Conservation (phyloP, 2,329 filamentous ascomycete species). For the Harringtonia lauricola region DNA sequence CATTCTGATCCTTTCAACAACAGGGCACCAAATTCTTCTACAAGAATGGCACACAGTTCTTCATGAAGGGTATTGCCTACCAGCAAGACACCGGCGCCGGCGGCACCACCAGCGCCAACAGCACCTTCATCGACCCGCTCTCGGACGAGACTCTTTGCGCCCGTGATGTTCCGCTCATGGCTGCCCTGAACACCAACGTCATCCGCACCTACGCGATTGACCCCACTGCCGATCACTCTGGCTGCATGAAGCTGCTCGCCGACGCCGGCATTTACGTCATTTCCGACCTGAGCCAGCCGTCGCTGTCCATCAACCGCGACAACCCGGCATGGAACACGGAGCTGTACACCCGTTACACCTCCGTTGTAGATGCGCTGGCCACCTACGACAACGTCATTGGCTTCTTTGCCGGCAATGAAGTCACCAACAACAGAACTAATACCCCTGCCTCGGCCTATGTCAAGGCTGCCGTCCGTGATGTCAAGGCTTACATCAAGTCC, state of each 20-base stretch:
- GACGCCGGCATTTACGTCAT: conserved; percentile 91
- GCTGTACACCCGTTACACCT: conserved; percentile 71
- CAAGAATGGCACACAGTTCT: conserved; percentile 57
- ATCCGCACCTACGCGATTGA: conserved; percentile 94
- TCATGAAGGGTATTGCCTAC: conserved; percentile 90
- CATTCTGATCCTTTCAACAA: background rate
- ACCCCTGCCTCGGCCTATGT: conserved; percentile 86
- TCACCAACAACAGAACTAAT: conserved; percentile 81
- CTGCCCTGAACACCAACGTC: conserved; percentile 73
- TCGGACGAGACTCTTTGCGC: conserved; percentile 60
- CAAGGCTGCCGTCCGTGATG: conserved; percentile 94
- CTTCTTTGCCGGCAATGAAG: conserved; percentile 98
- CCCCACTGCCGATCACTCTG: conserved; percentile 63
- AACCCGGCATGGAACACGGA: conserved; percentile 66
- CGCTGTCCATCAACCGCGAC: conserved; percentile 74
- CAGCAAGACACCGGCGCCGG: conserved; percentile 64
- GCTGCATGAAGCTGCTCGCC: conserved; percentile 75
- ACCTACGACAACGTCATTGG: conserved; percentile 87
- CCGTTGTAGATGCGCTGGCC: conserved; percentile 69
- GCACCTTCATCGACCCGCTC: conserved; percentile 71
- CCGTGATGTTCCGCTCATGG: conserved; percentile 75
- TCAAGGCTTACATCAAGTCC: conserved; percentile 82
- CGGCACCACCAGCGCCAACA: conserved; percentile 33
- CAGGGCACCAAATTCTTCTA: conserved; percentile 59
- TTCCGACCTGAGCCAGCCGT: conserved; percentile 77